phyloP scores from a whole-genome alignment of 176 grass and related monocot species.

The Triticum turgidum region DNA sequence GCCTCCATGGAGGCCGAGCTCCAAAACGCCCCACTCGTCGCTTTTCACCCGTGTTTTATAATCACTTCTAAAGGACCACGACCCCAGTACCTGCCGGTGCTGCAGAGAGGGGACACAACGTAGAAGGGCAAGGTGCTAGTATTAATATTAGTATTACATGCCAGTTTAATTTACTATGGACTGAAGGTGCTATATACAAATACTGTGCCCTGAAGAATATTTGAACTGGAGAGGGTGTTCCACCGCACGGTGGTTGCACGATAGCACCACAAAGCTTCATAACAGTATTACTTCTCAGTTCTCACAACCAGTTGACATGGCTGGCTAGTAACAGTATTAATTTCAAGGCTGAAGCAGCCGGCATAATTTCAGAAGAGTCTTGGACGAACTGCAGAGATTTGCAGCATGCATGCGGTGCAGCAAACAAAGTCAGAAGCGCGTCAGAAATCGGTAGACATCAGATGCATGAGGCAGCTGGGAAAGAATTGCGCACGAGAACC shows the following conservation, averaged over 20 bases:
- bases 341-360: background rate
- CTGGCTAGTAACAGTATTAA: background rate
- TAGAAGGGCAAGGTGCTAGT: background rate
- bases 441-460: background rate
- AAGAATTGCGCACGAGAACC: conserved; percentile 46
- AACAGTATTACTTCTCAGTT: background rate
- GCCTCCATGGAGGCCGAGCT: too few relatives aligned
- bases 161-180: background rate
- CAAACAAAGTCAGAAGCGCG: background rate
- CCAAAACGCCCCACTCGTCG: too few relatives aligned
- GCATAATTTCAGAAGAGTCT: conserved; percentile 22
- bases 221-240: background rate
- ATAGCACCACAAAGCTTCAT: background rate
- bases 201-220: background rate
- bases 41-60: background rate
- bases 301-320: background rate
- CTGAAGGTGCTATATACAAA: background rate
- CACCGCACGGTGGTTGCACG: background rate
- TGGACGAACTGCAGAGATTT: conserved; percentile 29
- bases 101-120: background rate
- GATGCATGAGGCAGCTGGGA: background rate
- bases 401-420: conserved; percentile 9
- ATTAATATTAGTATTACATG: background rate
- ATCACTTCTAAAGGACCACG: background rate
- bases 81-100: background rate